These are phyloP conservation scores for Septoria linicola DNA, from an alignment of 2,329 filamentous ascomycete species.

Conservation along the genomic window DNA sequence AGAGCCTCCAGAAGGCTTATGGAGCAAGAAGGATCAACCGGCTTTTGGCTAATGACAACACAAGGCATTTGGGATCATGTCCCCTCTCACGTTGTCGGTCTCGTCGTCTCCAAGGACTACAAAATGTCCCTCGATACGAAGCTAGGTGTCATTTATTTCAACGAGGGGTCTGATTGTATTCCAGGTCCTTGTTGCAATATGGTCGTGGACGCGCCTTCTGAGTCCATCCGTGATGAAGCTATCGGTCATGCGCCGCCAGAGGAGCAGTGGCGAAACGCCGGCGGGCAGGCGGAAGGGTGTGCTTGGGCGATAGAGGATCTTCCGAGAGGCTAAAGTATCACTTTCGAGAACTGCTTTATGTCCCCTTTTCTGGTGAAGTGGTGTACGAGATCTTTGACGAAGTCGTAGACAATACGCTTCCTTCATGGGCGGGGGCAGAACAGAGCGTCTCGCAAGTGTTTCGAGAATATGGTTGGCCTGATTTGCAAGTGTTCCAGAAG, in stretches of 20 bases:
- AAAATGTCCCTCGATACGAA: background rate
- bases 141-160: background rate
- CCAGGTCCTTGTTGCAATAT: background rate
- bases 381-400: background rate
- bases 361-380: background rate
- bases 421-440: background rate
- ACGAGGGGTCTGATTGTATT: background rate
- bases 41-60: background rate
- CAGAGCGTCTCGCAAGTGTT: background rate
- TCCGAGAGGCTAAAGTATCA: background rate
- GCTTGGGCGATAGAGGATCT: background rate
- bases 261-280: background rate
- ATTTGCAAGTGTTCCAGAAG: background rate
- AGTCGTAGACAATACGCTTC: background rate
- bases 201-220: background rate
- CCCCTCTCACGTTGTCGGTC: background rate
- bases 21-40: background rate
- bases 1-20: background rate
- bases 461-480: background rate
- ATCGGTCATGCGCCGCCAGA: background rate
- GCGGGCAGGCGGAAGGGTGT: background rate
- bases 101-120: background rate
- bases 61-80: background rate
- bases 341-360: background rate
- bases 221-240: background rate